Evolutionary conservation across 148 eudicot genomes (phyloP).

Genomic region (Nyssa sinensis): DNA sequence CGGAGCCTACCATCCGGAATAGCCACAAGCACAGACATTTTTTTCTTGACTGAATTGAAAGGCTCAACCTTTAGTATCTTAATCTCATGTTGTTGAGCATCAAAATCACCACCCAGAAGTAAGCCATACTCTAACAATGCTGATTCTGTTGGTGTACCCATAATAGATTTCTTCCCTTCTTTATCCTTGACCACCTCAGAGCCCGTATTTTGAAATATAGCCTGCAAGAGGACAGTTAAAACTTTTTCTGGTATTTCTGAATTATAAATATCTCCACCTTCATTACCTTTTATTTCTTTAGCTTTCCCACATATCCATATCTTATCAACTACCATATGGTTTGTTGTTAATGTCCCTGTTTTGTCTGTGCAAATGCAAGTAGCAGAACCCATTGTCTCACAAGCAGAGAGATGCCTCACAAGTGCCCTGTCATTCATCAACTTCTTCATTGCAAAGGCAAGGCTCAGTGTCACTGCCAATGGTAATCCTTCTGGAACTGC

Average conservation of each 20-base stretch:
- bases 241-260: conserved; percentile 38
- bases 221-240: conserved; percentile 48
- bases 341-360: conserved; percentile 95
- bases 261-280: conserved; percentile 19
- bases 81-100: conserved; percentile 37
- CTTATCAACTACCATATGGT: conserved; percentile 85
- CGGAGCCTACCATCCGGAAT: conserved; percentile 66
- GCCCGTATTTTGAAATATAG: conserved; percentile 70
- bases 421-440: conserved; percentile 80
- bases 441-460: conserved; percentile 96
- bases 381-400: conserved; percentile 97
- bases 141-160: conserved; percentile 89
- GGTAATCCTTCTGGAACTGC: conserved; percentile 99
- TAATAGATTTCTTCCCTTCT: conserved; percentile 56
- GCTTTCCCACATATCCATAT: conserved; percentile 60
- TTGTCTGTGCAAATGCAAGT: conserved; percentile 87
- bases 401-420: conserved; percentile 88
- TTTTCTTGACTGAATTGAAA: conserved; percentile 85
- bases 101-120: conserved; percentile 59
- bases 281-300: conserved; percentile 38
- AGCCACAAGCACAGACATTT: conserved; percentile 76
- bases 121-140: conserved; percentile 82
- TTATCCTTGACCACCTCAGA: conserved; percentile 74
- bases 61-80: conserved; percentile 65
- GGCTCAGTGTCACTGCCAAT: conserved; percentile 90